These are phyloP conservation scores for Arachnopeziza araneosa DNA, from an alignment of 2,329 filamentous ascomycete genomes.

Conservation along the genomic window DNA sequence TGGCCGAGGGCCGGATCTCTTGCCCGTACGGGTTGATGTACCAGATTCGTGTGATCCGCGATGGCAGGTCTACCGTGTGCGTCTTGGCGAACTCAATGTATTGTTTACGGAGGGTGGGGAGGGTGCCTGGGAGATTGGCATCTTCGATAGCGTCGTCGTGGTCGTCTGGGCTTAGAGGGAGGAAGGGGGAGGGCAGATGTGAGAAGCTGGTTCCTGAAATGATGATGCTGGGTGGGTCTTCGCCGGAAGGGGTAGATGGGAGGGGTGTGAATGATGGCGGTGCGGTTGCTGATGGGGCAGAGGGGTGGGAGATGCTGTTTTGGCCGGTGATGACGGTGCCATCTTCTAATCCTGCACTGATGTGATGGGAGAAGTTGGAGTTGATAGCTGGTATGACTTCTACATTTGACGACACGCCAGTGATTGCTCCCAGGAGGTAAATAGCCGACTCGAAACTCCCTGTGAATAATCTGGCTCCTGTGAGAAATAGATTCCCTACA, in stretches of 20 bases:
- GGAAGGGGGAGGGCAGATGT: conserved; percentile 9
- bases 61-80: conserved; percentile 67
- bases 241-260: not conserved
- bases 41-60: conserved; percentile 78
- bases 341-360: conserved; percentile 73
- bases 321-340: conserved; percentile 81
- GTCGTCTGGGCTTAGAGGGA: not conserved
- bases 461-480: conserved; percentile 82
- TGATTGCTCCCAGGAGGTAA: conserved; percentile 82
- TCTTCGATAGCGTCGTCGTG: conserved; percentile 61
- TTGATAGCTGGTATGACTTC: conserved; percentile 86
- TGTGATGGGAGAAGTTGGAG: conserved; percentile 93
- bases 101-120: conserved; percentile 72
- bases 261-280: conserved; percentile 21
- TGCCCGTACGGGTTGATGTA: conserved; percentile 99
- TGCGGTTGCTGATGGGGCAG: conserved; percentile 16
- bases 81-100: conserved; percentile 79
- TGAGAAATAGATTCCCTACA: conserved; percentile 75
- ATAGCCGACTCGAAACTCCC: conserved; percentile 91
- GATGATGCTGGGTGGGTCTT: not conserved
- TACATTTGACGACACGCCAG: conserved; percentile 70
- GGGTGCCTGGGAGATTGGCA: conserved; percentile 72
- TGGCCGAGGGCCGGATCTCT: conserved; percentile 80
- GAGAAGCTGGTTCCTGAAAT: not conserved
- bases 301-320: conserved; percentile 84